Base-by-base conservation (phyloP, 129 eudicot genomes). In the Tagetes patula region DNA sequence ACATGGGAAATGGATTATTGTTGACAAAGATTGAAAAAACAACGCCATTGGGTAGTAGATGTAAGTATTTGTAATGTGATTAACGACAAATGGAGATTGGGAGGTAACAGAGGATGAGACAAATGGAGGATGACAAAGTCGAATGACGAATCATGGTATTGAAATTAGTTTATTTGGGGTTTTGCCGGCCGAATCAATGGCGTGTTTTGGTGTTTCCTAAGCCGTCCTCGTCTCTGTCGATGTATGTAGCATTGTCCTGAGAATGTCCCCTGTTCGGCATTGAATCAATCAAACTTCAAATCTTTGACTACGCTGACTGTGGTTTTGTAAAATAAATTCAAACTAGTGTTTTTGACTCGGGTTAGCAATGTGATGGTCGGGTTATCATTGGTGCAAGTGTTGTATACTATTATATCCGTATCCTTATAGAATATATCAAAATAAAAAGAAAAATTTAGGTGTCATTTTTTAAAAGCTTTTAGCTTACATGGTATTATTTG, bases 181-280 rank as follows among this genome's bases (percentile, higher is more conserved):
- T 62, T 14, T 79, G 82, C 82, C 82, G 82, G 82, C 82, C 69
- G 60, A 69, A 68, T 74, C 63, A 74, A 56, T 54, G 45, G 34
- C 30, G 11, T 31, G 46, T 65, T 39, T 54, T 46, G 71, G 37
- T 27, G 8, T 40, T 60, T 73, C 59, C 72, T 8, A 75, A 32
- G 74, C 74, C 59, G 74, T 5, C 79, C 49, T 53, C 55, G 66
- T 75, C 67, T 43, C 48, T n/a, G 67, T 41, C 67, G 46, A 41
- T 60, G 33, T n/a, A 27, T 60, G 33, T n/a, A 27, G 77, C 20
- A 45, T 75, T 65, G 72, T 50, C 63, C 67, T 50, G 65, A 43
- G 53, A 64, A 36, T 75, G 58, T 75, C 42, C n/a, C 30, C 9
- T 6, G 67, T 54, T 67, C 67, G 59, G 73, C 74, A 69, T 67